phyloP scores from a whole-genome alignment of 129 eudicot species.

The Mikania micrantha region DNA sequence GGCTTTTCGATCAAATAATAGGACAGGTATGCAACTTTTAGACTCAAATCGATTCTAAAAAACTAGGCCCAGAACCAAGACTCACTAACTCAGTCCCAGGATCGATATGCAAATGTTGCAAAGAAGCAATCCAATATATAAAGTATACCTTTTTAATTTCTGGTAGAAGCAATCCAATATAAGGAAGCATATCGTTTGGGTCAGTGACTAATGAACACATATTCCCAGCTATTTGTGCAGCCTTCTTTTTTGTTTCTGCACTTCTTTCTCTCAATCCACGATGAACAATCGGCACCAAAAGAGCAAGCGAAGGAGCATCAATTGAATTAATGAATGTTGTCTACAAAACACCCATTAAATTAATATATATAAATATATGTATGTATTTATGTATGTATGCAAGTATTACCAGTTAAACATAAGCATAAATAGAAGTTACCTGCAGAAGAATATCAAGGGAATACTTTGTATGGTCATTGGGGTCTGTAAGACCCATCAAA shows the following conservation, averaged over 20 bases:
- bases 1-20: not conserved
- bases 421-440: conserved; percentile 34
- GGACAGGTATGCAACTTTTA: not conserved
- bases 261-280: conserved; percentile 94
- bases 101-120: not conserved
- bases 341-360: conserved; percentile 58
- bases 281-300: conserved; percentile 93
- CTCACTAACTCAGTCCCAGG: not conserved
- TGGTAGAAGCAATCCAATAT: conserved; percentile 83
- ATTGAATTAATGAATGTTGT: conserved; percentile 89
- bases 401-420: not conserved
- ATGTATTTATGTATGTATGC: too few relatives aligned
- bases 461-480: conserved; percentile 81
- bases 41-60: not conserved
- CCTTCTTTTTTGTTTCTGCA: conserved; percentile 96
- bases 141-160: conserved; percentile 81
- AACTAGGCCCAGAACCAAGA: not conserved
- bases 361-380: too few relatives aligned
- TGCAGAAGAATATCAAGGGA: conserved; percentile 96
- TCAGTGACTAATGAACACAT: conserved; percentile 98
- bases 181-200: conserved; percentile 96
- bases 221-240: conserved; percentile 96
- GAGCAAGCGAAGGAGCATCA: conserved; percentile 97
- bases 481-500: conserved; percentile 79
- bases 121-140: not conserved